Evolutionary conservation across 805 yeast genomes (phyloP).

Genomic region (Candida dajiaensis): DNA sequence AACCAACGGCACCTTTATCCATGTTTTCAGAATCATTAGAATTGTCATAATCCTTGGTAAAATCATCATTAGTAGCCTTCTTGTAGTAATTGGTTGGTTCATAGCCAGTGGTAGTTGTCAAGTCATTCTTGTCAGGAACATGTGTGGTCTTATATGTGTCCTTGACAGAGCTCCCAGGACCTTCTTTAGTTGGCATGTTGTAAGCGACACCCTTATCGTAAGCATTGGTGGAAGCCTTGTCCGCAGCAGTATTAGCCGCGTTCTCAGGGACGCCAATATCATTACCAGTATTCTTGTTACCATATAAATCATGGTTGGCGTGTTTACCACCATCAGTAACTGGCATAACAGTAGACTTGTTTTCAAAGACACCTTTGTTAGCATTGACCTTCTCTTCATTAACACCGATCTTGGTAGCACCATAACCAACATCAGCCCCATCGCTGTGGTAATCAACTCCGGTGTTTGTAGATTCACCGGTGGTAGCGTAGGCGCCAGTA

Average conservation of each 20-base stretch:
- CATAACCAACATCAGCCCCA: slow-evolving; percentile 5
- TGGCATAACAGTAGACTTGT: slow-evolving; percentile 20
- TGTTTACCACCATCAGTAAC: slow-evolving; percentile 9
- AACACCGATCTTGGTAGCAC: slow-evolving; percentile 15
- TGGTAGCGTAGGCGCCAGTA: neutral
- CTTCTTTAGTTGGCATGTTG: slow-evolving; percentile 6
- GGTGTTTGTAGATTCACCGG: neutral
- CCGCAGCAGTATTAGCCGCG: slow-evolving; percentile 11
- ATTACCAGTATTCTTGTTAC: slow-evolving; percentile 8
- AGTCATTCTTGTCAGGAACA: slow-evolving; percentile 6
- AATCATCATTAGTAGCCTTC: slow-evolving; percentile 6
- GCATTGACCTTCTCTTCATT: slow-evolving; percentile 7
- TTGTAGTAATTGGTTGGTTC: slow-evolving; percentile 11
- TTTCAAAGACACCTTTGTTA: slow-evolving; percentile 11
- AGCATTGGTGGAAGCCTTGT: slow-evolving; percentile 6
- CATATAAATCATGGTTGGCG: slow-evolving; percentile 9
- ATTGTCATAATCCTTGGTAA: slow-evolving; percentile 6
- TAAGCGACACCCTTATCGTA: slow-evolving; percentile 6
- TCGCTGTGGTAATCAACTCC: neutral
- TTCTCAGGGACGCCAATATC: slow-evolving; percentile 16
- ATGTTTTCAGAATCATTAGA: neutral
- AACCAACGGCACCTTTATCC: neutral
- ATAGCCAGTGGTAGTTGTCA: slow-evolving; percentile 15
- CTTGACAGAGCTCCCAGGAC: slow-evolving; percentile 14
- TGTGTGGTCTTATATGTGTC: slow-evolving; percentile 14